These are phyloP conservation scores for Mortierella antarctica DNA, from an alignment of 192 early-diverging fungal species.

Conservation along the genomic window DNA sequence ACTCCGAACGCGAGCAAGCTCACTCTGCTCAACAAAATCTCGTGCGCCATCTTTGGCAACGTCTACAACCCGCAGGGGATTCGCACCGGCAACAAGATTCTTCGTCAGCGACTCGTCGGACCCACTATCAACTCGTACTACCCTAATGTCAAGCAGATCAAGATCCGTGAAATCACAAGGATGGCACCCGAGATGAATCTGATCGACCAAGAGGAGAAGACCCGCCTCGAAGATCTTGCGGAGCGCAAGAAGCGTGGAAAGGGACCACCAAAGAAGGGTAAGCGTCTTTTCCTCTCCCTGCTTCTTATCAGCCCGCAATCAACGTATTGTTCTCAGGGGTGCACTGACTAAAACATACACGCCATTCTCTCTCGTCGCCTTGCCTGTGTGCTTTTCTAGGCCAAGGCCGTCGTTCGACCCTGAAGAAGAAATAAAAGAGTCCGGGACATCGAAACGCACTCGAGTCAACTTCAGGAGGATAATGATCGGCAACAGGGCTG, in stretches of 20 bases:
- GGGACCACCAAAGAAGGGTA: constrained; percentile 83
- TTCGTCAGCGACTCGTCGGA: constrained; percentile 75
- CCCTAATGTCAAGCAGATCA: constrained; percentile 64
- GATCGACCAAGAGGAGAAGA: constrained; percentile 70
- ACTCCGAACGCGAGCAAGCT: constrained; percentile 52
- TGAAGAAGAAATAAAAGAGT: constrained; percentile 59
- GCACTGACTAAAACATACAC: not conserved
- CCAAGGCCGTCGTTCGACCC: constrained; percentile 66
- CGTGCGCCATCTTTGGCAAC: constrained; percentile 73
- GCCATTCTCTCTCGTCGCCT: not conserved
- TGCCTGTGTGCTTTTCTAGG: constrained; percentile 39
- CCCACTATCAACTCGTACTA: constrained; percentile 74
- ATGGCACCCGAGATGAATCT: constrained; percentile 64
- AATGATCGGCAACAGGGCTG: not conserved
- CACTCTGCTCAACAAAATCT: constrained; percentile 65
- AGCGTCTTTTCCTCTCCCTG: not conserved
- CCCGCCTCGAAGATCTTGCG: constrained; percentile 73
- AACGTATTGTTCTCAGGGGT: not conserved
- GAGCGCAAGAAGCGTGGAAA: constrained; percentile 78
- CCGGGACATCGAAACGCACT: no score
- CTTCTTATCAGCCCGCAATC: constrained; percentile 4
- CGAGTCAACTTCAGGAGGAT: not conserved
- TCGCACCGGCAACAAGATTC: constrained; percentile 79
- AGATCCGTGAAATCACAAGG: constrained; percentile 62
- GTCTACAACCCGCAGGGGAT: constrained; percentile 75